Evolutionary conservation across 2,329 filamentous ascomycete species (phyloP).

Genomic region (Cytospora leucostoma): DNA sequence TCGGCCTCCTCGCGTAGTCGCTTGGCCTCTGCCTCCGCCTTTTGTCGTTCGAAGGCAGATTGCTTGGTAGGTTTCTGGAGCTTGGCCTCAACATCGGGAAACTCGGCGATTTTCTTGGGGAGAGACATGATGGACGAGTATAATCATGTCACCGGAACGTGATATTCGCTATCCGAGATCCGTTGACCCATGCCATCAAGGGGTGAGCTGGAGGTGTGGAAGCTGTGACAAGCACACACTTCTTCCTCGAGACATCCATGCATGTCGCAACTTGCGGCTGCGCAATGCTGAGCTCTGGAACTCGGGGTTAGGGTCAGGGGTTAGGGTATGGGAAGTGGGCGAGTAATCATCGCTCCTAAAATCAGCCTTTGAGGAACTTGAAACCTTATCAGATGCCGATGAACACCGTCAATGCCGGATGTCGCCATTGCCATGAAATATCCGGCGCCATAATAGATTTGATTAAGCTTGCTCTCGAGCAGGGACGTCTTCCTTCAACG

Average conservation of each 20-base stretch:
- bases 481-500: too few relatives aligned
- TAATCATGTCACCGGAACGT: constrained; percentile 16
- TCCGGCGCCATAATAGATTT: too few relatives aligned
- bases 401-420: too few relatives aligned
- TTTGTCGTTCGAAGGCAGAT: constrained; percentile 84
- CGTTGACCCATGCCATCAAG: constrained; percentile 3
- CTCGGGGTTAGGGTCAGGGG: background rate
- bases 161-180: background rate
- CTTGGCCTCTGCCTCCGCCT: constrained; percentile 87
- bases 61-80: constrained; percentile 79
- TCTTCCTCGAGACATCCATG: background rate
- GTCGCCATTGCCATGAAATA: too few relatives aligned
- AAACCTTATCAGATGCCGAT: too few relatives aligned
- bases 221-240: background rate
- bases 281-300: background rate
- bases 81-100: constrained; percentile 75
- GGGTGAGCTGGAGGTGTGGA: background rate
- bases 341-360: too few relatives aligned
- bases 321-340: background rate
- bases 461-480: too few relatives aligned
- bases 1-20: constrained; percentile 81
- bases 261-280: background rate
- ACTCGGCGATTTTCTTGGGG: constrained; percentile 53
- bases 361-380: too few relatives aligned
- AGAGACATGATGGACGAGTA: constrained; percentile 45